These are phyloP conservation scores for Candida argentea DNA, from an alignment of 805 yeast genomes.

Conservation along the genomic window DNA sequence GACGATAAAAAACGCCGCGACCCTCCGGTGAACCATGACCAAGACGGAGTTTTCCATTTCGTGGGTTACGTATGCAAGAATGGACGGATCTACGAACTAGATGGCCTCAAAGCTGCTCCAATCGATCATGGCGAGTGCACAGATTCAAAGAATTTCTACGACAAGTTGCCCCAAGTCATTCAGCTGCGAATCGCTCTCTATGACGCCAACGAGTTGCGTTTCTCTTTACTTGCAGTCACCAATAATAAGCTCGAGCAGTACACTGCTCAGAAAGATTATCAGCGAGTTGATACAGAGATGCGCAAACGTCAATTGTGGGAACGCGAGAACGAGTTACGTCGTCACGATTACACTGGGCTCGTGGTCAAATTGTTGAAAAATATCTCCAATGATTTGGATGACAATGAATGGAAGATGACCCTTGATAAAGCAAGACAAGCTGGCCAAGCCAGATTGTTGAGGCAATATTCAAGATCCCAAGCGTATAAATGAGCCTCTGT, in stretches of 20 bases:
- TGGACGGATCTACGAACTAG: constrained; percentile 47
- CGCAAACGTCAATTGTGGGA: constrained; percentile 42
- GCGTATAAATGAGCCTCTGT: no score
- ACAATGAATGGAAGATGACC: constrained; percentile 28
- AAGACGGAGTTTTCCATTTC: constrained; percentile 51
- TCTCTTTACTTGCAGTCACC: constrained; percentile 45
- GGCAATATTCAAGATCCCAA: no score
- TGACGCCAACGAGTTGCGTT: constrained; percentile 40
- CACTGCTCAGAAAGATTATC: constrained; percentile 29
- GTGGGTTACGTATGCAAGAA: constrained; percentile 40
- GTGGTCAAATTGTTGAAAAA: constrained; percentile 36
- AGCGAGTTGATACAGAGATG: constrained; percentile 28
- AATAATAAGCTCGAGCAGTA: constrained; percentile 36
- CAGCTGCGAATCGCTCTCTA: constrained; percentile 37
- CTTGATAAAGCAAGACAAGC: constrained; percentile 15
- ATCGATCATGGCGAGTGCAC: constrained; percentile 37
- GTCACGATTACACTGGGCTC: constrained; percentile 44
- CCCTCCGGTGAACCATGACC: constrained; percentile 13
- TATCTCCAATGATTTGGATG: constrained; percentile 23
- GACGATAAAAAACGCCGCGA: constrained; percentile 25
- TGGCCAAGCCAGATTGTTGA: no score
- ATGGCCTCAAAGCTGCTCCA: constrained; percentile 49
- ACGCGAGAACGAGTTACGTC: constrained; percentile 43
- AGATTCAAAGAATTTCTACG: constrained; percentile 30
- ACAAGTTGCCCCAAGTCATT: constrained; percentile 35